These are phyloP conservation scores for Parascedosporium putredinis DNA, from an alignment of 2,329 filamentous ascomycete genomes.

Conservation along the genomic window DNA sequence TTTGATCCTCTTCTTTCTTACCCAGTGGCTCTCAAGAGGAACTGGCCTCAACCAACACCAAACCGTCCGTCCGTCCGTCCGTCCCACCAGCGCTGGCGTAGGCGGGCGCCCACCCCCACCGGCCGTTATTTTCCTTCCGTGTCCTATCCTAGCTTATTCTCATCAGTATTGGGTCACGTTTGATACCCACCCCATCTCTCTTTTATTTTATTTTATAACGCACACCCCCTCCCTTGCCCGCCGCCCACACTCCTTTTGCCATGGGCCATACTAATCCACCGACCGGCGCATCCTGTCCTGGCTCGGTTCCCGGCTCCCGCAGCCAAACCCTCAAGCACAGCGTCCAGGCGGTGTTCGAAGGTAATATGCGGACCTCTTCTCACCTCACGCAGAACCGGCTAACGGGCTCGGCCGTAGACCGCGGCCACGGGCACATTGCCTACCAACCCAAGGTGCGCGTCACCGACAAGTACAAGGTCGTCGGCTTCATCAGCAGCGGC, in stretches of 20 bases:
- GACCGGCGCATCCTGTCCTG: constrained; percentile 37
- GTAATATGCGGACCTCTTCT: constrained; percentile 28
- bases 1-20: too few relatives aligned
- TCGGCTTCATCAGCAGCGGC: constrained; percentile 95
- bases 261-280: constrained; percentile 48
- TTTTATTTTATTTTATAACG: not conserved
- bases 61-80: too few relatives aligned
- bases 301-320: constrained; percentile 25
- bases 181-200: too few relatives aligned
- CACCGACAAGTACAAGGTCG: constrained; percentile 86
- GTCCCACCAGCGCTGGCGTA: too few relatives aligned
- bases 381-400: not conserved
- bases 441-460: constrained; percentile 77
- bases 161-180: too few relatives aligned
- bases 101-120: too few relatives aligned
- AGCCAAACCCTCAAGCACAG: constrained; percentile 44
- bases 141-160: too few relatives aligned
- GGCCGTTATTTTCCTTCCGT: too few relatives aligned
- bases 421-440: constrained; percentile 9
- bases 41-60: too few relatives aligned
- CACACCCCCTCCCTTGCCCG: not conserved
- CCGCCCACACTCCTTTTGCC: not conserved
- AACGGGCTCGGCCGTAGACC: constrained; percentile 7
- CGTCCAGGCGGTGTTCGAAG: constrained; percentile 46
- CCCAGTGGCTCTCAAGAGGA: too few relatives aligned